Base-by-base conservation (phyloP, 805 yeast species). In the Candida silvatica region DNA sequence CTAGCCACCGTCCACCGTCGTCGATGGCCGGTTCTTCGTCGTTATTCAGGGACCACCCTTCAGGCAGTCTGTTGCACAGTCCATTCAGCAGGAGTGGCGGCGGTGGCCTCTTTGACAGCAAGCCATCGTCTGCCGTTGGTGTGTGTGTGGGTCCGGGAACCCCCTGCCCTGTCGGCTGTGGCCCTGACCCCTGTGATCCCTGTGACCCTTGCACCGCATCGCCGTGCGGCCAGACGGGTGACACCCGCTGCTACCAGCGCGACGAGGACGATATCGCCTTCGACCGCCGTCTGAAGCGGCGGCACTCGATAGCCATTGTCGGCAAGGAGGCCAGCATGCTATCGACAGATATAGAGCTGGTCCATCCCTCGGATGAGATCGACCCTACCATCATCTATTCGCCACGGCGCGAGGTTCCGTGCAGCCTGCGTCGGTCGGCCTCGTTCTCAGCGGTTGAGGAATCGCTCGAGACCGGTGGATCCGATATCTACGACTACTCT, bases 221-320 rank as follows among this genome's bases (percentile, higher is more conserved):
- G 11, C 24, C 24, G 12, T 8, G 7, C 7, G 24, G 7, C 11
- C 24, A 22, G 12, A 18, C 14, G 6, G 25, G 16, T 30, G 25
- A 7, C n/a, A 28, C 12, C n/a, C 7, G n/a, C 14, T n/a, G 15
- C n/a, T 29, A 28, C 12, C 34, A 35, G 36, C 7, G 12, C 12
- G 32, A 22, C 6, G 32, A 31, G 19, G 39, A 22, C 17, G 23
- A 5, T 17, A 20, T 27, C 7, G 15, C 6, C 5, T 55, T 55
- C 36, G 44, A 46, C 25, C 25, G 37, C 4, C 38, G 60, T 15
- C 27, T 62, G 17, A 47, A 51, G 12, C 45, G 72, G 46, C 49
- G 72, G 32, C 48, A 52, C 15, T 62, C 71, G n/a, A 53, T 58
- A 29, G 72, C 72, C 1, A 51, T 51, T 5, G 39, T 59, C 7